Conservation (phyloP, 2,329 filamentous ascomycete genomes). For the Hirsutella thompsonii region DNA sequence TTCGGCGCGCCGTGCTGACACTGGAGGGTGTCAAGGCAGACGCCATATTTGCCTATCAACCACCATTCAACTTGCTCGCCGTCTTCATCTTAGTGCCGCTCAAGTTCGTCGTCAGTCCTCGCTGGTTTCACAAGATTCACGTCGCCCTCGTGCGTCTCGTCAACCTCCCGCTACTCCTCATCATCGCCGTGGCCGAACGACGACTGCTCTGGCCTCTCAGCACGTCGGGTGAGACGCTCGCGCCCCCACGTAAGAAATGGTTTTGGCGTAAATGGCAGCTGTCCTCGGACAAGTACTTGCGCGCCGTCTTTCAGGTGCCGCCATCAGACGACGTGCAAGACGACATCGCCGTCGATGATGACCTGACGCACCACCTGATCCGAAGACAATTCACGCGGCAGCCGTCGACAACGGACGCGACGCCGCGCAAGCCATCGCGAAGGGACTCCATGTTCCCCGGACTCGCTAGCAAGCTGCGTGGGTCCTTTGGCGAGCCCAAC, state of each 20-base stretch:
- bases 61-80: conserved; percentile 73
- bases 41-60: conserved; percentile 69
- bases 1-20: conserved; percentile 66
- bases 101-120: conserved; percentile 63
- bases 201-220: conserved; percentile 46
- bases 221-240: conserved; percentile 7
- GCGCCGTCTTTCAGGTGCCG: conserved; percentile 59
- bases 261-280: conserved; percentile 60
- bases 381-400: conserved; percentile 40
- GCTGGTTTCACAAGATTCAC: conserved; percentile 87
- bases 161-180: conserved; percentile 61
- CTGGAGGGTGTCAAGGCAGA: conserved; percentile 80
- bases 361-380: conserved; percentile 44
- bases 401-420: conserved; percentile 20
- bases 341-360: conserved; percentile 46
- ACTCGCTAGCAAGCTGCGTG: conserved; percentile 32
- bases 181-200: conserved; percentile 61
- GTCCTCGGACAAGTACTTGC: conserved; percentile 58
- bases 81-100: conserved; percentile 62
- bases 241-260: conserved; percentile 19
- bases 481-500: conserved; percentile 30
- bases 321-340: conserved; percentile 48
- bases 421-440: conserved; percentile 23
- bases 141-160: conserved; percentile 61
- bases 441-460: conserved; percentile 46